Evolutionary conservation across 2,329 filamentous ascomycete species (phyloP).

Genomic region (Epichloe glyceriae): DNA sequence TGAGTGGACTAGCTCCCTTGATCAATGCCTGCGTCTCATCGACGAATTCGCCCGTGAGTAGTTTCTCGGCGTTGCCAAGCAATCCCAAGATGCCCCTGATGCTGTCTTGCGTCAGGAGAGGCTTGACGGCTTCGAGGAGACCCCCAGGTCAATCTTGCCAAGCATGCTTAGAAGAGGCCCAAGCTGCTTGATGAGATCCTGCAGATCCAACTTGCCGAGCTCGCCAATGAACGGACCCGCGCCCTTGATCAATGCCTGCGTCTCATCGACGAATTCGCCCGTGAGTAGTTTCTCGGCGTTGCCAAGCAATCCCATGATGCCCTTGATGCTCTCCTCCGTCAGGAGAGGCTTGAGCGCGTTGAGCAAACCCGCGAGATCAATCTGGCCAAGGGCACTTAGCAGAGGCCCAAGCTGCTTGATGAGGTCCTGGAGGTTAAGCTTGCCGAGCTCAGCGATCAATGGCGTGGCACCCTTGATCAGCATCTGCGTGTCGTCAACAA

Average conservation of each 20-base stretch:
- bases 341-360: constrained; percentile 15
- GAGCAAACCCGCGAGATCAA: constrained; percentile 20
- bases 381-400: constrained; percentile 17
- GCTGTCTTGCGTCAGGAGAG: constrained; percentile 15
- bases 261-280: constrained; percentile 16
- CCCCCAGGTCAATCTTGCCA: constrained; percentile 19
- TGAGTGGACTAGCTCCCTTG: constrained; percentile 14
- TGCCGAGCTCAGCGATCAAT: constrained; percentile 12
- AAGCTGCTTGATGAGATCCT: constrained; percentile 14
- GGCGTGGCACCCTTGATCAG: constrained; percentile 21
- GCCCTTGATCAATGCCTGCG: constrained; percentile 15
- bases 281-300: constrained; percentile 18
- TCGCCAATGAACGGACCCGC: constrained; percentile 15
- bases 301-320: constrained; percentile 18
- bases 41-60: constrained; percentile 17
- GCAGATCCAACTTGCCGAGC: constrained; percentile 13
- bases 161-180: constrained; percentile 19
- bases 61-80: constrained; percentile 16
- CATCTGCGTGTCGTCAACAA: constrained; percentile 14
- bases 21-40: constrained; percentile 17
- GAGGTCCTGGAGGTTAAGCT: constrained; percentile 14
- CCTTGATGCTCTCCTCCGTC: constrained; percentile 15
- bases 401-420: constrained; percentile 17
- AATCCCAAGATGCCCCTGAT: constrained; percentile 21
- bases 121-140: constrained; percentile 15